Base-by-base conservation (phyloP, 257 asterid genomes). In the Solanum bukasovii region DNA sequence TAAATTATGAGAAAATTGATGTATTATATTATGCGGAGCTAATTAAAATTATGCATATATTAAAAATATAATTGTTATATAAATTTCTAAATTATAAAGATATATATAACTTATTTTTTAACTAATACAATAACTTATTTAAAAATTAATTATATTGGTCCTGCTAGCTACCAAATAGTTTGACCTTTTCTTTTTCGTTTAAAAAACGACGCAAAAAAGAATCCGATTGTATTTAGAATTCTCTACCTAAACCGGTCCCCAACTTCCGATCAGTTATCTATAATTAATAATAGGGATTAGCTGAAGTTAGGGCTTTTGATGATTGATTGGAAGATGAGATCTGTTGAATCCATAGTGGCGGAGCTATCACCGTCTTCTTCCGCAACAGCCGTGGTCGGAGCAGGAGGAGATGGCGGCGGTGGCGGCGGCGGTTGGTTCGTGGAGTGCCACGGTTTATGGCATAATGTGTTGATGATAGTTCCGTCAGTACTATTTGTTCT, bases 371-470 rank as follows among this genome's bases (percentile, higher is more conserved):
- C 87, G 87, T 67, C 87, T 67, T 85, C 87, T 37, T 85, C 67
- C 33, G 61, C 81, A 27, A 10, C 59, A 12, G 42, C 74, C 23
- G 65, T 31, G 29, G 82, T 35, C 44, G 82, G 44, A 13, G 88
- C 73, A 71, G 81, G 74, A 52, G 74, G 37, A 71, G 78, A 33
- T 16, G 40, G 67, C 7, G 86, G 83, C 77, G 91, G 87, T 1
- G 87, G 78, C 1, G 52, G 56, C 56, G 21, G 59, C 2, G 67
- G 87, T 49, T 90, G 93, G 92, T 61, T 88, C 23, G 85, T 63
- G 79, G 87, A 74, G 37, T 91, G 93, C 84, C 93, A 89, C 42
- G 93, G 92, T 13, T 70, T 91, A 13, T 89, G 87, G 73, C 93
- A 90, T 83, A 90, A 75, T 65, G 88, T 90, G 16, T 85, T 88